Percentiles rank a stretch among this genome's conserved stretches.
Conservation (phyloP, 2,329 filamentous ascomycete species). For the Aspergillus novofumigatus region DNA sequence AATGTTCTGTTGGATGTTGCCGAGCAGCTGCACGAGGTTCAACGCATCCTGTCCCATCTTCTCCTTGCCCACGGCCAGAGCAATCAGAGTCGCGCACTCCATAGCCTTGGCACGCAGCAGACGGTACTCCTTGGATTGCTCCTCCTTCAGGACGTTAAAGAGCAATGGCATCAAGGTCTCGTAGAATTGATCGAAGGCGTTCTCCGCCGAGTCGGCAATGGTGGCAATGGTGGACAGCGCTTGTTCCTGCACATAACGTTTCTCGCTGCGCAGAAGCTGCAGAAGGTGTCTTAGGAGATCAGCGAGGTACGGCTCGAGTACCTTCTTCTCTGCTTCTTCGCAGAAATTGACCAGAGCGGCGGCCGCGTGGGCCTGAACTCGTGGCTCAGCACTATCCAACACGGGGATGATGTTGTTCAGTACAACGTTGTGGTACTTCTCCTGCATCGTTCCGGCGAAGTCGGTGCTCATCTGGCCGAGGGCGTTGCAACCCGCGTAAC, state of each 20-base stretch:
- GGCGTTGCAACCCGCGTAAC: slow-evolving; percentile 96
- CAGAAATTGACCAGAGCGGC: slow-evolving; percentile 99
- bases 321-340: slow-evolving; percentile 90
- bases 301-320: slow-evolving; percentile 89
- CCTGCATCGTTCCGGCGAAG: slow-evolving; percentile 96
- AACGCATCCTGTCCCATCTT: slow-evolving; percentile 84
- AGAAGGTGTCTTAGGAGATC: slow-evolving; percentile 80
- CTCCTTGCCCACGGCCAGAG: slow-evolving; percentile 89
- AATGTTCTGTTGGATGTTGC: slow-evolving; percentile 79
- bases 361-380: slow-evolving; percentile 94
- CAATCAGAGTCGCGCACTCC: slow-evolving; percentile 95
- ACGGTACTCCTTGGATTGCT: slow-evolving; percentile 90
- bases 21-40: slow-evolving; percentile 80
- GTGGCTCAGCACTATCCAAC: slow-evolving; percentile 80
- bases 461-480: slow-evolving; percentile 99
- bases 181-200: slow-evolving; percentile 93
- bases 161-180: slow-evolving; percentile 92
- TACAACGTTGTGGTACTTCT: slow-evolving; percentile 84
- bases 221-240: slow-evolving; percentile 96
- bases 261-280: slow-evolving; percentile 81
- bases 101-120: slow-evolving; percentile 93
- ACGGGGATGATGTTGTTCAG: slow-evolving; percentile 90
- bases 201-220: slow-evolving; percentile 96
- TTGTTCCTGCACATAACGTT: slow-evolving; percentile 96
- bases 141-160: slow-evolving; percentile 80